These are phyloP conservation scores for Ziziphus jujuba DNA, from an alignment of 306 rosid species.

Conservation along the genomic window DNA sequence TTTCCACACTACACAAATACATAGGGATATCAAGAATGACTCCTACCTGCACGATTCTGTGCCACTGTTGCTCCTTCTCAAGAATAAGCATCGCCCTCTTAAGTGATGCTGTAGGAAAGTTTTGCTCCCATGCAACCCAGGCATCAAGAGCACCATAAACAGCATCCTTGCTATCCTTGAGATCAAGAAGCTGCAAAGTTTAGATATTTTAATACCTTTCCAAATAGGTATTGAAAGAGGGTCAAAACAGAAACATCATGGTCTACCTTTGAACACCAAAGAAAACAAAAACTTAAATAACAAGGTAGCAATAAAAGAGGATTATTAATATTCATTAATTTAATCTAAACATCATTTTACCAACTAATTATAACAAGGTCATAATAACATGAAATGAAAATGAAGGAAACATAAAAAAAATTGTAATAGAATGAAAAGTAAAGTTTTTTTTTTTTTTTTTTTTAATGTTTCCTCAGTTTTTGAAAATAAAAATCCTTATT, in stretches of 20 bases:
- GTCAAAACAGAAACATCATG: neutral
- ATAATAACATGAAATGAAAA: neutral
- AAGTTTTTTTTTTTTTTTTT: neutral
- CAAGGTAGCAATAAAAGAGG: neutral
- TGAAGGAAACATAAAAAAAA: neutral
- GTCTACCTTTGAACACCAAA: neutral
- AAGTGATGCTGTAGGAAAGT: slow-evolving; percentile 67
- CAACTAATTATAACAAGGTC: neutral
- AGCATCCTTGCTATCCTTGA: slow-evolving; percentile 74
- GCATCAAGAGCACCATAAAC: slow-evolving; percentile 88
- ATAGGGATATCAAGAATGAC: neutral
- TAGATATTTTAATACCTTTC: slow-evolving; percentile 16
- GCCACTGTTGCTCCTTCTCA: slow-evolving; percentile 90
- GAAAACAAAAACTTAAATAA: neutral
- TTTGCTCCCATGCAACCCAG: slow-evolving; percentile 92
- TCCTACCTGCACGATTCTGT: slow-evolving; percentile 78
- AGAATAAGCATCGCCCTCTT: slow-evolving; percentile 54
- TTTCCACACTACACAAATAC: too few species aligned
- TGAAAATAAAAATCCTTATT: too few species aligned
- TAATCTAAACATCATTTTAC: neutral
- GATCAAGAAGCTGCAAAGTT: slow-evolving; percentile 65
- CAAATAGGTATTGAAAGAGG: neutral
- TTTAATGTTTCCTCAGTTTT: too few species aligned
- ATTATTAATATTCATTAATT: neutral
- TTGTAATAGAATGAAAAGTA: neutral